phyloP scores from a whole-genome alignment of 306 rosid species.

The Acacia confusa region DNA sequence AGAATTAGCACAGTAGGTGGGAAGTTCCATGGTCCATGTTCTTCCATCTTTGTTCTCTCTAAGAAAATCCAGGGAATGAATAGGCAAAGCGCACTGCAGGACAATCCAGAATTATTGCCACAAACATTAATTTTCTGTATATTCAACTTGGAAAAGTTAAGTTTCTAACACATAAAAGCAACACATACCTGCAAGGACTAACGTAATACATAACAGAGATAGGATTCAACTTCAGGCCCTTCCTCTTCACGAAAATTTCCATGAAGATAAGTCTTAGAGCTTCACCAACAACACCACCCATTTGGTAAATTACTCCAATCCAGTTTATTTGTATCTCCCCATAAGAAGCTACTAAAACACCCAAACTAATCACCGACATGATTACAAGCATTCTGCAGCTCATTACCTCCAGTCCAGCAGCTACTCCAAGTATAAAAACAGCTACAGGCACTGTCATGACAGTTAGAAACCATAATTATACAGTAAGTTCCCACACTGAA shows the following conservation, averaged over 20 bases:
- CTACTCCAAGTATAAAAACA: constrained; percentile 93
- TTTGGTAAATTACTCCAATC: constrained; percentile 97
- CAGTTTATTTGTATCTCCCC: constrained; percentile 94
- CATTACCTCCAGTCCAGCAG: constrained; percentile 92
- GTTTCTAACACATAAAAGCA: constrained; percentile 4
- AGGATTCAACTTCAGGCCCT: constrained; percentile 94
- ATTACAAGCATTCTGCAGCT: constrained; percentile 89
- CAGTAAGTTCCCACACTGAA: constrained; percentile 29
- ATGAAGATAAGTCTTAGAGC: constrained; percentile 96
- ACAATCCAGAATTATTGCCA: constrained; percentile 28
- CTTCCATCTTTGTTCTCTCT: constrained; percentile 89
- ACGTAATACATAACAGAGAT: constrained; percentile 94
- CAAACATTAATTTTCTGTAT: not conserved
- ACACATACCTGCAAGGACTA: constrained; percentile 93
- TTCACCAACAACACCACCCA: constrained; percentile 99
- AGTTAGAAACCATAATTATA: constrained; percentile 17
- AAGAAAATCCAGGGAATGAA: constrained; percentile 94
- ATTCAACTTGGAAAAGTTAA: constrained; percentile 19
- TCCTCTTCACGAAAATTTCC: constrained; percentile 96
- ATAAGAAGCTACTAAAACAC: constrained; percentile 92
- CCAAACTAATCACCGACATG: constrained; percentile 97
- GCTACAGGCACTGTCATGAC: constrained; percentile 95
- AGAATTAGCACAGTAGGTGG: constrained; percentile 76
- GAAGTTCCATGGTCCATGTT: constrained; percentile 78
- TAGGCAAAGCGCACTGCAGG: constrained; percentile 89